phyloP scores from a whole-genome alignment of 495 filamentous ascomycete genomes.

The Aspergillus kassunensis region DNA sequence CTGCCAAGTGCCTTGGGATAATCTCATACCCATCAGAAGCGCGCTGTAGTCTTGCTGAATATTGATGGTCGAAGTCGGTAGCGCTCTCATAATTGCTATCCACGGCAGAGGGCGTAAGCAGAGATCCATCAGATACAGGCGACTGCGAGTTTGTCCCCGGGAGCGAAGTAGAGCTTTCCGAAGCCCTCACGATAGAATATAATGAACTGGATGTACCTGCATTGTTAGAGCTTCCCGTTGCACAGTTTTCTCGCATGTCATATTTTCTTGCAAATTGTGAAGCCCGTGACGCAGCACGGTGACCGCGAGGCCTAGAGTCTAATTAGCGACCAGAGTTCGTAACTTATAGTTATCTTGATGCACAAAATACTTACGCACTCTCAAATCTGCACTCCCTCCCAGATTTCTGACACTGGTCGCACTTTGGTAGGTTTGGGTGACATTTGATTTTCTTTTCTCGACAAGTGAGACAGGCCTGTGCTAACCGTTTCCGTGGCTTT shows the following conservation, averaged over 20 bases:
- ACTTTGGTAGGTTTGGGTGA: slow-evolving; percentile 79
- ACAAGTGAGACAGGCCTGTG: slow-evolving; percentile 85
- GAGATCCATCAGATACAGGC: slow-evolving; percentile 32
- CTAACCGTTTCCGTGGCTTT: slow-evolving; percentile 82
- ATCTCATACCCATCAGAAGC: slow-evolving; percentile 18
- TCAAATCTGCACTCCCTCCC: slow-evolving; percentile 80
- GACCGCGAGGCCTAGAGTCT: slow-evolving; percentile 34
- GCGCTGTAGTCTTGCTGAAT: slow-evolving; percentile 19
- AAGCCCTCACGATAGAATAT: slow-evolving; percentile 33
- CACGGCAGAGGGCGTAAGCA: slow-evolving; percentile 26
- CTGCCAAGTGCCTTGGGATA: slow-evolving; percentile 7
- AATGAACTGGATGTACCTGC: slow-evolving; percentile 33
- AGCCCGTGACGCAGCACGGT: slow-evolving; percentile 28
- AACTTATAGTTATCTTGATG: neutral
- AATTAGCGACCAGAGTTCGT: slow-evolving; percentile 5
- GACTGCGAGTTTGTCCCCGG: slow-evolving; percentile 35
- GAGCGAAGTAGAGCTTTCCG: slow-evolving; percentile 33
- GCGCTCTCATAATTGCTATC: slow-evolving; percentile 26
- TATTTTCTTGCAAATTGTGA: slow-evolving; percentile 23
- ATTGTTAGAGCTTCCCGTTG: slow-evolving; percentile 15
- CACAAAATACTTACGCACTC: slow-evolving; percentile 67
- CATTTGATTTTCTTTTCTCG: slow-evolving; percentile 97
- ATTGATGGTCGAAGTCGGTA: slow-evolving; percentile 26
- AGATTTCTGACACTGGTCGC: slow-evolving; percentile 87
- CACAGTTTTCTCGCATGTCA: slow-evolving; percentile 23